Percentiles rank a stretch among this genome's conserved stretches.
phyloP scores from a whole-genome alignment of 306 rosid species.

The Pyrus bretschneideri region DNA sequence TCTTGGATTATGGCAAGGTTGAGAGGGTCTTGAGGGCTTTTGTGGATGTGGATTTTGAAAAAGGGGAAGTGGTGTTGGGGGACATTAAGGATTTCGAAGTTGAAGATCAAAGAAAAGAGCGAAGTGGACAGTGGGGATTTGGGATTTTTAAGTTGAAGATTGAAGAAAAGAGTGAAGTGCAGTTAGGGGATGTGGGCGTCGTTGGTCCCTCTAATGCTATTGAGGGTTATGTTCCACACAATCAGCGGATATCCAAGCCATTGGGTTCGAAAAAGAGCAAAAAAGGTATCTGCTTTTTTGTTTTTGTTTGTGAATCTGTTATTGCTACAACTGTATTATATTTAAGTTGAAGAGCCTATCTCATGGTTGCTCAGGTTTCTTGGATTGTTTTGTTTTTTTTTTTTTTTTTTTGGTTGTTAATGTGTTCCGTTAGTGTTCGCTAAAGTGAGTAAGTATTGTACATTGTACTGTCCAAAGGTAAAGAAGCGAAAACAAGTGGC shows the following conservation, averaged over 20 bases:
- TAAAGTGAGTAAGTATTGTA: conserved; percentile 43
- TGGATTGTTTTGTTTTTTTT: not conserved
- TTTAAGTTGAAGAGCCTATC: conserved; percentile 1
- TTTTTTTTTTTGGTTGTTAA: not conserved
- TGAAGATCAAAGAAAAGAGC: conserved; percentile 67
- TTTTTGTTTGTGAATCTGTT: not conserved
- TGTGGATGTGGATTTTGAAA: conserved; percentile 29
- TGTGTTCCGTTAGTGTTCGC: conserved; percentile 8
- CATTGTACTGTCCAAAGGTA: conserved; percentile 60
- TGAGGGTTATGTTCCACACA: conserved; percentile 81
- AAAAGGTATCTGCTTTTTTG: conserved; percentile 34
- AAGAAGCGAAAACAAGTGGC: conserved; percentile 20
- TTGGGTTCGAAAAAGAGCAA: conserved; percentile 32
- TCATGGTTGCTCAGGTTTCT: conserved; percentile 6
- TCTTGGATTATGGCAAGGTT: conserved; percentile 45
- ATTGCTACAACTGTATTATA: not conserved
- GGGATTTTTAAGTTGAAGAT: conserved; percentile 49
- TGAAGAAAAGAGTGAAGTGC: conserved; percentile 50
- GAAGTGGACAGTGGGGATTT: conserved; percentile 35
- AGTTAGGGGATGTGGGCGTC: conserved; percentile 46
- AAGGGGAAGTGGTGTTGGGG: conserved; percentile 28
- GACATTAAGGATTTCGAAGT: conserved; percentile 39
- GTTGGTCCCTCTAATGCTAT: conserved; percentile 91
- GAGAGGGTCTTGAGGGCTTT: conserved; percentile 42
- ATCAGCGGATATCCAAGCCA: conserved; percentile 27